A percentile compares a stretch with the other conserved stretches of the same genome.
Evolutionary conservation across 108 stramenopile species (phyloP).

Genomic region (Phaeodactylum tricornutum): DNA sequence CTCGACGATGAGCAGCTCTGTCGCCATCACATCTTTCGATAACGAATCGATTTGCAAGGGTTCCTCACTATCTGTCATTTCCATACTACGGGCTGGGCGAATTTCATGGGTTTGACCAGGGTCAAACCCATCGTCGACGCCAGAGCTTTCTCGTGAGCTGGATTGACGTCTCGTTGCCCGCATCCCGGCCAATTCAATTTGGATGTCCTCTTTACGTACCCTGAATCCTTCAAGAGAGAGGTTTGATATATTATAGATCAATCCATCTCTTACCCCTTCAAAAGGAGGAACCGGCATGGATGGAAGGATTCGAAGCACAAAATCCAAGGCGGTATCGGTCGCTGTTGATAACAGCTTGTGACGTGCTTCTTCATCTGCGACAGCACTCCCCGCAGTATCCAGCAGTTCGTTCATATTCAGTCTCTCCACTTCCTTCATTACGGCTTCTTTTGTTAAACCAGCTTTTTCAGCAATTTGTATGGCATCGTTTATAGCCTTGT

Average conservation of each 20-base stretch:
- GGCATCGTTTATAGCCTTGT: constrained; percentile 49
- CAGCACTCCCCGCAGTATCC: constrained; percentile 59
- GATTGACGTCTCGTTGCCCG: constrained; percentile 37
- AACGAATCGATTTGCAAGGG: not conserved
- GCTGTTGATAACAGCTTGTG: constrained; percentile 69
- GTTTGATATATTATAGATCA: constrained; percentile 74
- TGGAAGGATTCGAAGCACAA: constrained; percentile 69
- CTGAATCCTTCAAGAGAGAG: constrained; percentile 85
- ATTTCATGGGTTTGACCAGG: not conserved
- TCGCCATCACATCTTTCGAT: constrained; percentile 36
- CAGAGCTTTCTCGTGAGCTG: not conserved
- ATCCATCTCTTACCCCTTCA: constrained; percentile 79
- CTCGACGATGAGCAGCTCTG: constrained; percentile 78
- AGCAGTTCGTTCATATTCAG: constrained; percentile 71
- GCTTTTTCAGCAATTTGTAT: constrained; percentile 69
- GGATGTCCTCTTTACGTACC: constrained; percentile 76
- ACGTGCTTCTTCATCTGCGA: constrained; percentile 70
- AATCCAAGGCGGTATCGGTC: constrained; percentile 79
- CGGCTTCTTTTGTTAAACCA: constrained; percentile 66
- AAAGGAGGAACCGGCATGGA: constrained; percentile 83
- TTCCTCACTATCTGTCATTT: not conserved
- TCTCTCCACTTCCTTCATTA: constrained; percentile 65
- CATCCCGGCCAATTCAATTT: constrained; percentile 83
- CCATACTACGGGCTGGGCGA: constrained; percentile 1
- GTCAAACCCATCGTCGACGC: not conserved